Base-by-base conservation (phyloP, 2,329 filamentous ascomycete species). In the Gremmenia infestans region DNA sequence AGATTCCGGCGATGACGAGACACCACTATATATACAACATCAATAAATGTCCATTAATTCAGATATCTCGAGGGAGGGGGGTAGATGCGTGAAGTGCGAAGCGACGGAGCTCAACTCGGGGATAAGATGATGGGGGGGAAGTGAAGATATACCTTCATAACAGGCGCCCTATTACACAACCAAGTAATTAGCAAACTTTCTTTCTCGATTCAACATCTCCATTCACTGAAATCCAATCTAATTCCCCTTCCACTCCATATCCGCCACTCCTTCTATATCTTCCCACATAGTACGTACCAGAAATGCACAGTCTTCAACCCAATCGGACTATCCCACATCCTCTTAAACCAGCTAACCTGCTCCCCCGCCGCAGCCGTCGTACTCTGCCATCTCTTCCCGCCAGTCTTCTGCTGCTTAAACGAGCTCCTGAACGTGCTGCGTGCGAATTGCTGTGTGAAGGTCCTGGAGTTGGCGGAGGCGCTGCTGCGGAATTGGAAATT, bases 301-400 rank as follows among this genome's bases (percentile, higher is more conserved):
- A 99, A 99, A 76, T 99, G 94, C 68, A 99, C 94, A 60, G 94
- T 99, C 86, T 91, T 91, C 66, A 92, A 66, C 51, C 89, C 89
- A 62, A 92, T 74, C 60, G 89, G 88, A 73, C 87, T 91, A 73
- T 90, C 84, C 87, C 87, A 91, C 80, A 95, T 83, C 74, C 85
- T 85, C 78, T 87, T 85, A 73, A 94, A 85, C 79, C 80, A 86
- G 69, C 76, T 76, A 25, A 50, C 32, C 60, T 75, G 4, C 25
- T 25, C 67, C 56, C 74, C 71, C 57, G 72, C 71, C 64, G 74
- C 71, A 64, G 72, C 63, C 61, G 86, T 86, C 61, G 86, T 86
- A 73, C 85, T 90, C 75, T 89, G 85, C 73, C 82, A 91, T 72
- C 89, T 82, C 69, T 82, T 83, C 25, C 25, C 25, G 64, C 79